Evolutionary conservation across 768 basidiomycete species (phyloP), one percentile per base, ranked within the genome.

Genomic region (Lactarius sanguifluus): DNA sequence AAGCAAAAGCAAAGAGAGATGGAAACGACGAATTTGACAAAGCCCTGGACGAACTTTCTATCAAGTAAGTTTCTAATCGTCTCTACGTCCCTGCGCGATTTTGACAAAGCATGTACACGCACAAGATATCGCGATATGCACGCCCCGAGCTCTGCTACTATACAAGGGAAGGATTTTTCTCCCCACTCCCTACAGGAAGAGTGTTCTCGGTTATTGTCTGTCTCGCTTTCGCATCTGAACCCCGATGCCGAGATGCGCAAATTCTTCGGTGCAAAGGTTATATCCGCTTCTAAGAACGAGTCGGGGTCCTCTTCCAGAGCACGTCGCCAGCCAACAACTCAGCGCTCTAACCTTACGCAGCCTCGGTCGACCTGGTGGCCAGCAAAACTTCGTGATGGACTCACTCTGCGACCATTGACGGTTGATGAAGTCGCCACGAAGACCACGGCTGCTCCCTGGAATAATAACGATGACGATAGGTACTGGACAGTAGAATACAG

Each of bases 401-500:
- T 97, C 16, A 86, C 86, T 0, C 81, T 91, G 55, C 81, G 87
- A 6, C 73, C 79, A 7, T 75, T 92, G 54, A 81, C 81, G 0
- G 77, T 83, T 0, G 83, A 82, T 1, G 92, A 94, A 70, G 66
- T 81, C 0, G 61, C 72, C 15, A 78, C 69, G 55, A 86, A 82
- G 75, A 72, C 74, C n/a, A 71, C 70, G 40, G 75, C 80, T 2
- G 77, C 81, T 61, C 71, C 60, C 32, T 73, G 70, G 76, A 72
- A 41, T 76, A 81, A 69, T 75, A 77, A 77, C 12, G 84, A n/a
- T n/a, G n/a, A 83, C 2, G 96, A 96, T 74, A 89, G 82, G 70
- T 92, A 92, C 86, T 97, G 90, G 88, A 92, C 92, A 0, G 88
- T 92, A 40, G 91, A 92, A 71, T 97, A 95, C 72, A 87, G 87